These are phyloP conservation scores for Yamadazyma sp. DNA, from an alignment of 1,139 yeast genomes.

Conservation along the genomic window DNA sequence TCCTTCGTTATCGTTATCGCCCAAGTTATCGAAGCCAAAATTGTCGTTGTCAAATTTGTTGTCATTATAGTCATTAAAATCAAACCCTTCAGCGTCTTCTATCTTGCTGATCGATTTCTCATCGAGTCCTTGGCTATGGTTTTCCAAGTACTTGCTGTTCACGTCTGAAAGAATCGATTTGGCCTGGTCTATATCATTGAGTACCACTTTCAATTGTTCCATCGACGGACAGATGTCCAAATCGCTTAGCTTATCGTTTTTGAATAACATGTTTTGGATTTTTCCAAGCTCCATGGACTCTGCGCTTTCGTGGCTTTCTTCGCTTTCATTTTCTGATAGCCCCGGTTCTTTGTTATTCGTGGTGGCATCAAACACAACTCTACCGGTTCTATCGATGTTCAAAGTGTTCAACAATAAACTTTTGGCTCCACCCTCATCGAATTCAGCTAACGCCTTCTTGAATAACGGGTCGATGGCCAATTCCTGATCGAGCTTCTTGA, in stretches of 20 bases:
- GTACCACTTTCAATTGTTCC: conserved; percentile 53
- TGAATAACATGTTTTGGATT: conserved; percentile 22
- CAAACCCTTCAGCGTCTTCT: conserved; percentile 22
- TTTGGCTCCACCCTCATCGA: conserved; percentile 95
- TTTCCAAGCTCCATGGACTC: conserved; percentile 15
- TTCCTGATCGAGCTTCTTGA: conserved; percentile 75
- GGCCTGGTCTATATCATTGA: conserved; percentile 59
- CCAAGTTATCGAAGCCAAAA: conserved; percentile 17
- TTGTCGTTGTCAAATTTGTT: conserved; percentile 30
- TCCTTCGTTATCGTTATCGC: conserved; percentile 18
- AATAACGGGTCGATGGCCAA: conserved; percentile 83
- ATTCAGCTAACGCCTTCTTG: conserved; percentile 85
- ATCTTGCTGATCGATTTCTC: conserved; percentile 16
- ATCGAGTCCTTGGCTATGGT: conserved; percentile 10
- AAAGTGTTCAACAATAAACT: conserved; percentile 76
- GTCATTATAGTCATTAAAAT: conserved; percentile 30
- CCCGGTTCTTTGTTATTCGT: conserved; percentile 23
- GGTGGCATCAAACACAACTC: conserved; percentile 65
- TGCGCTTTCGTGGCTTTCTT: conserved; percentile 7
- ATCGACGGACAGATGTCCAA: conserved; percentile 64
- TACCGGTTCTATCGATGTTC: conserved; percentile 53
- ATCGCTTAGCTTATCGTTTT: conserved; percentile 35
- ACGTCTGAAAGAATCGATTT: conserved; percentile 52
- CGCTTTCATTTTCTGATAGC: conserved; percentile 13
- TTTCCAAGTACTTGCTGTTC: conserved; percentile 29